Evolutionary conservation across 495 filamentous ascomycete species (phyloP), one percentile per base, ranked within the genome.

Genomic region (Penicillium parvum): DNA sequence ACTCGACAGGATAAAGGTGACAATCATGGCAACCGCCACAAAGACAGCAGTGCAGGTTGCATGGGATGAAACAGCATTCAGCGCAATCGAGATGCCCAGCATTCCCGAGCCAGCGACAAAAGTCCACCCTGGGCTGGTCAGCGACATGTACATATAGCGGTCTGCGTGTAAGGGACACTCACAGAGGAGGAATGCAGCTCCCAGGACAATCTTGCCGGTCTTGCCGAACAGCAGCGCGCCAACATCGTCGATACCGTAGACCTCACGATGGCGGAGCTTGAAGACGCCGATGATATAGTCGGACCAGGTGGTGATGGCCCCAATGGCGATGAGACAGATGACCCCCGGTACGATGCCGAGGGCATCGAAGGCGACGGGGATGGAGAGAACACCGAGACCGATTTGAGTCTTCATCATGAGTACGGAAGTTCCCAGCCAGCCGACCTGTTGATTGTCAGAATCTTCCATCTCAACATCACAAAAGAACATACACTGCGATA

Each of bases 271-370:
- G 40, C 69, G 69, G 9, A 83, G 32, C 58, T 86, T 87, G 49
- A 90, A 81, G 52, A 83, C 77, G 26, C 81, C 84, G 40, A 90
- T 70, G 34, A 87, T 73, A 43, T 83, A 86, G 58, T 81, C 81
- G 11, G 83, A 84, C 69, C 88, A 90, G 26, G 82, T 82, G 20
- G 85, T 81, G 12, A 86, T 60, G 7, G 77, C 45, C 3, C 84
- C 85, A 18, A 86, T 47, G 14, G 56, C 50, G 18, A 77, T 47
- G 4, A 81, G 69, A 22, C 76, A 62, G 26, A 86, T 68, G 2
- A 73, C 43, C 0, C 68, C 68, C 0, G 67, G 61, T 6, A 83
- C 69, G 61, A 86, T 73, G 7, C 82, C 82, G 8, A 86, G 60
- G 3, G 69, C 65, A 16, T 82, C 76, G 35, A 84, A 82, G 14